Percentiles rank a stretch among this genome's conserved stretches.
Evolutionary conservation across 192 early-diverging fungal species (phyloP).

Genomic region (Coemansia sp.): DNA sequence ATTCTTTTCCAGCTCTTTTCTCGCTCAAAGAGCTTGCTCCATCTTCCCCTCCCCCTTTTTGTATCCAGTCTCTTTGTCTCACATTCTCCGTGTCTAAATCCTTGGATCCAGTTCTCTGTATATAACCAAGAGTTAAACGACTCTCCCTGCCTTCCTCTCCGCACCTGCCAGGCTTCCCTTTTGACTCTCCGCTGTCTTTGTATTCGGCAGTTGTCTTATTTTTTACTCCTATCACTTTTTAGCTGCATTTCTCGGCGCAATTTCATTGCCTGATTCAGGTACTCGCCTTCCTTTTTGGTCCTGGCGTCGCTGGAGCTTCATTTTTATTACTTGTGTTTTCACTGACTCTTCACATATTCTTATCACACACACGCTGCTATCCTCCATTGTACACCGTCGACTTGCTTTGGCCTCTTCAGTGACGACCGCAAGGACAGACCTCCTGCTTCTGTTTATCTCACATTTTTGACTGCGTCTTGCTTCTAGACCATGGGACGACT

Average conservation of each 20-base stretch:
- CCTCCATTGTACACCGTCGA: not conserved
- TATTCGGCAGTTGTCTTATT: not conserved
- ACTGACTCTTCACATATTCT: not conserved
- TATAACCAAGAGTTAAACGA: conserved; percentile 1
- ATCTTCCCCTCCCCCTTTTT: not conserved
- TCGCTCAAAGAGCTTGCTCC: not conserved
- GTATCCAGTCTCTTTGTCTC: not conserved
- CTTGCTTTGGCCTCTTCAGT: conserved; percentile 11
- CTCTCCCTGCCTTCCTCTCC: not conserved
- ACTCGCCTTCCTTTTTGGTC: not conserved
- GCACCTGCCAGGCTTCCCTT: not conserved
- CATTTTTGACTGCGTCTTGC: not conserved
- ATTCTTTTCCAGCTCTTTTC: not conserved
- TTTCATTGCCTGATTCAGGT: not conserved
- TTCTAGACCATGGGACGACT: conserved; percentile 39
- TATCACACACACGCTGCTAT: not conserved
- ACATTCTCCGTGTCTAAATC: not conserved
- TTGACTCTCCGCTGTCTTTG: conserved; percentile 2
- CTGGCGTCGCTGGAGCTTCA: not conserved
- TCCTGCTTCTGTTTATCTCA: not conserved
- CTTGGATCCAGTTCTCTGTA: not conserved
- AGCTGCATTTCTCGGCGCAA: not conserved
- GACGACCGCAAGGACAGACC: not conserved
- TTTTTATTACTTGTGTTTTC: not conserved
- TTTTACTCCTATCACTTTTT: not conserved